Conservation (phyloP, 140 eudicot species). For the Anethum foeniculum region DNA sequence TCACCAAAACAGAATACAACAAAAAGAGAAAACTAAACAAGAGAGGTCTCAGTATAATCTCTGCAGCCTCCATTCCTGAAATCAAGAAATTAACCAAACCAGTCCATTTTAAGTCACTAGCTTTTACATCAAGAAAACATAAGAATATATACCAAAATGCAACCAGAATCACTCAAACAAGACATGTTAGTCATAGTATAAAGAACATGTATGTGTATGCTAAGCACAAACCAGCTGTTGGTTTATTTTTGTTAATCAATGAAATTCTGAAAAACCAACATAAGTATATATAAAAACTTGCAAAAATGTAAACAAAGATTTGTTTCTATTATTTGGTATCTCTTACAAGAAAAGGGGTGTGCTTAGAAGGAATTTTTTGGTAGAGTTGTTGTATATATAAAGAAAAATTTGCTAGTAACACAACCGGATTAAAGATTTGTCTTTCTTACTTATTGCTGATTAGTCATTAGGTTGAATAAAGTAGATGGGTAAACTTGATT, state of each 20-base stretch:
- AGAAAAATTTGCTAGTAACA: neutral
- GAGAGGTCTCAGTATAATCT: constrained; percentile 10
- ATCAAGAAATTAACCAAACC: neutral
- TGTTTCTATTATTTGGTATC: neutral
- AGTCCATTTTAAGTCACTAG: neutral
- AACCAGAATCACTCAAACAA: constrained; percentile 2
- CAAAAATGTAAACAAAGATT: neutral
- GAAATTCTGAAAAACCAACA: neutral
- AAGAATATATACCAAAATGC: constrained; percentile 1
- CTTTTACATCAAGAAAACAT: constrained; percentile 4
- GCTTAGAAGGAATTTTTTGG: constrained; percentile 1
- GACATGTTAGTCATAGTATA: neutral
- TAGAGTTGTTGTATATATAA: neutral
- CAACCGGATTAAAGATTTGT: neutral
- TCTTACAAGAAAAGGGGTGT: neutral
- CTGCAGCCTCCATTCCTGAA: constrained; percentile 41
- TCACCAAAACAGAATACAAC: neutral
- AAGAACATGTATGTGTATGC: neutral
- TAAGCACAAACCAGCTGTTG: neutral
- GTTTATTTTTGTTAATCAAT: neutral
- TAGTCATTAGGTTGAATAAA: neutral
- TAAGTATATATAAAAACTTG: neutral
- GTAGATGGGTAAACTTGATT: neutral
- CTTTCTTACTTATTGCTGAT: neutral
- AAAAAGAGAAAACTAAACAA: neutral